Evolutionary conservation across 306 rosid genomes (phyloP).

Genomic region (Hippophae tibetana): DNA sequence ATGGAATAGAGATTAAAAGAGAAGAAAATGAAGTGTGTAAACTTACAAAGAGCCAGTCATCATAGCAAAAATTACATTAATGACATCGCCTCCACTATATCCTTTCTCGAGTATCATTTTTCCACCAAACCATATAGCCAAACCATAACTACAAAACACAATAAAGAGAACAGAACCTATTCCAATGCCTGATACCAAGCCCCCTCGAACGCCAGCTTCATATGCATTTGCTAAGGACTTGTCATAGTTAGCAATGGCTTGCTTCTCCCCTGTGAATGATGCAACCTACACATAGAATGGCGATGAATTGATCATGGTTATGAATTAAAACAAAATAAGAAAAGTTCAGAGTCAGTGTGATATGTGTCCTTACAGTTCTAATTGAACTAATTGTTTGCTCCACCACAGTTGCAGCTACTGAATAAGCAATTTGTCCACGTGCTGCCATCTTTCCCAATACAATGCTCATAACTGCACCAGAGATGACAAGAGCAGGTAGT

Average conservation of each 20-base stretch:
- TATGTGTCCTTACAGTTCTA: conserved; percentile 46
- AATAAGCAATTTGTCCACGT: conserved; percentile 61
- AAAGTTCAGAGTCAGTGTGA: background rate
- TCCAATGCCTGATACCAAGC: conserved; percentile 14
- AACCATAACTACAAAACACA: conserved; percentile 3
- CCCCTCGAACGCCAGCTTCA: conserved; percentile 13
- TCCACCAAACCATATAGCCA: conserved; percentile 18
- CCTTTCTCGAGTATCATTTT: conserved; percentile 17
- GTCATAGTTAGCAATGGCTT: conserved; percentile 12
- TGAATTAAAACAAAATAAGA: background rate
- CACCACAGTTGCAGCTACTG: conserved; percentile 52
- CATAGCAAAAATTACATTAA: conserved; percentile 17
- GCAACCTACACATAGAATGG: conserved; percentile 9
- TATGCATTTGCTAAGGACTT: conserved; percentile 7
- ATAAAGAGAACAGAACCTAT: background rate
- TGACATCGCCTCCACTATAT: conserved; percentile 18
- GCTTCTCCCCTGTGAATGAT: conserved; percentile 26
- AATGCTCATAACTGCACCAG: conserved; percentile 46
- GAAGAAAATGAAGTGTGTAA: no score
- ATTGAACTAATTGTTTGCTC: conserved; percentile 78
- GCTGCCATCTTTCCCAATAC: conserved; percentile 37
- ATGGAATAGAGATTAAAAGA: no score
- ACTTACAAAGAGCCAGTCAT: conserved; percentile 22
- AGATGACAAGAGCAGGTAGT: conserved; percentile 49
- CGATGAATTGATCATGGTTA: background rate